Evolutionary conservation across 2,329 filamentous ascomycete species (phyloP).

Genomic region (Setomelanomma holmii): DNA sequence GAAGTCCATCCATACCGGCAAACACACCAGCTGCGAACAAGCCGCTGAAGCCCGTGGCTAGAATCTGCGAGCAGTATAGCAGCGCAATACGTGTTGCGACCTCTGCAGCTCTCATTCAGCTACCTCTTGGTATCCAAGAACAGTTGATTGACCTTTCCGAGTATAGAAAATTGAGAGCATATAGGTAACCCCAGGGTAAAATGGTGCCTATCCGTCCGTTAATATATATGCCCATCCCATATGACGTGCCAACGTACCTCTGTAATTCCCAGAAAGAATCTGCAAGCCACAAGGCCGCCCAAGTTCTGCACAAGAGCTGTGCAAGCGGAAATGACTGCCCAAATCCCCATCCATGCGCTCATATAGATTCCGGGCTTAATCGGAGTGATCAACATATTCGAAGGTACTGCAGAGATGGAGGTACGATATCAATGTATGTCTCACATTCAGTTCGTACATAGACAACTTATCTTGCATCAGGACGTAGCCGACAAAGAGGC

Average conservation of each 20-base stretch:
- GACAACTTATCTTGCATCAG: conserved; percentile 45
- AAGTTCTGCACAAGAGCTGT: conserved; percentile 44
- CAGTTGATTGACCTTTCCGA: conserved; percentile 47
- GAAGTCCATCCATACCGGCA: conserved; percentile 35
- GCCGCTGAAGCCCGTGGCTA: conserved; percentile 54
- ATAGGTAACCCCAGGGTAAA: conserved; percentile 68
- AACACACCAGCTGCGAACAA: conserved; percentile 52
- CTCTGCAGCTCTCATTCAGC: conserved; percentile 25
- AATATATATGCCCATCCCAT: neutral
- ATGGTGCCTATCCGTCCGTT: conserved; percentile 35
- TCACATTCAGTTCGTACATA: no score
- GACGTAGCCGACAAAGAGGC: conserved; percentile 59
- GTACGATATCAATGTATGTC: no score
- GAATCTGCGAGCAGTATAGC: conserved; percentile 50
- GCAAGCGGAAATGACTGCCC: conserved; percentile 45
- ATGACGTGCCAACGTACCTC: conserved; percentile 21
- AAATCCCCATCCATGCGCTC: conserved; percentile 44
- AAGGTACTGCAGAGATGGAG: no score
- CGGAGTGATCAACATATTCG: conserved; percentile 53
- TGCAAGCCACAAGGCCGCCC: conserved; percentile 38
- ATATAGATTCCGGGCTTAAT: conserved; percentile 44
- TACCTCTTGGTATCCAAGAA: conserved; percentile 41
- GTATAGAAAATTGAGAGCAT: conserved; percentile 73
- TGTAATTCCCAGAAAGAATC: conserved; percentile 41
- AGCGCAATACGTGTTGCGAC: conserved; percentile 46